Evolutionary conservation across 2,329 filamentous ascomycete genomes (phyloP).

Genomic region (Sclerotinia borealis): DNA sequence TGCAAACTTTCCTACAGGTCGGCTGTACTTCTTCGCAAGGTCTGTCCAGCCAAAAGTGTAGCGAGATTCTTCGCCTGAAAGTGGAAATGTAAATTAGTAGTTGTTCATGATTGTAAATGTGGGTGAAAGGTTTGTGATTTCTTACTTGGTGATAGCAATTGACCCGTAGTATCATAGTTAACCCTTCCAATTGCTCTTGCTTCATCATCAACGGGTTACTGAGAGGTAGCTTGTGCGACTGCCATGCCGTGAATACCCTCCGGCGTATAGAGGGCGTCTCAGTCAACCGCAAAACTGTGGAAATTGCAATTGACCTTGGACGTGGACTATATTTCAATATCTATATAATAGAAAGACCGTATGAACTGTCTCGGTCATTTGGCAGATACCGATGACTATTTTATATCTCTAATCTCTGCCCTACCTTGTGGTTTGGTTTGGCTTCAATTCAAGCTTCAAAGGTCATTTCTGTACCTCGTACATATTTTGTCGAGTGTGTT

Average conservation of each 20-base stretch:
- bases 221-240: neutral
- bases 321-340: neutral
- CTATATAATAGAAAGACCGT: no score
- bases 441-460: no score
- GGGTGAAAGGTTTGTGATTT: neutral
- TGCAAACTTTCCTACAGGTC: neutral
- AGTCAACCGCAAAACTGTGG: neutral
- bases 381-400: neutral
- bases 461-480: no score
- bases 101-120: neutral
- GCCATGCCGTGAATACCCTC: neutral
- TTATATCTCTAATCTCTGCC: neutral
- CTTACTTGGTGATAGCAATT: constrained; percentile 3
- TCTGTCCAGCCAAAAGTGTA: neutral
- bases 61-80: neutral
- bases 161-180: constrained; percentile 3
- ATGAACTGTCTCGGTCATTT: neutral
- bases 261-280: neutral
- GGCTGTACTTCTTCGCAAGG: neutral
- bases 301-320: neutral
- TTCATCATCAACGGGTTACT: neutral
- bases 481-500: neutral
- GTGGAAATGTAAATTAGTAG: neutral
- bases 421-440: no score
- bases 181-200: neutral